phyloP scores from a whole-genome alignment of 2,329 filamentous ascomycete genomes.

The Nemania sp. region DNA sequence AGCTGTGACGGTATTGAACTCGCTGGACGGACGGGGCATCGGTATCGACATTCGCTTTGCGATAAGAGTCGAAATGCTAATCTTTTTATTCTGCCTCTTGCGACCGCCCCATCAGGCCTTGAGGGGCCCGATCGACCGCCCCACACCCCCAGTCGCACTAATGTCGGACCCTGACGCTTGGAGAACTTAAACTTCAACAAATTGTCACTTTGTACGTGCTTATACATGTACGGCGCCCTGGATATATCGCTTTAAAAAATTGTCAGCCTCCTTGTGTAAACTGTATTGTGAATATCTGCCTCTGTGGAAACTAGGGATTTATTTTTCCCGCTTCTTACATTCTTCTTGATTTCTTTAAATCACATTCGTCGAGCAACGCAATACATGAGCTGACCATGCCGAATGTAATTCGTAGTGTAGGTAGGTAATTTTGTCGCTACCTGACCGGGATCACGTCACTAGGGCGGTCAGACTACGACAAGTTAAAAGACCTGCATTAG shows the following conservation, averaged over 20 bases:
- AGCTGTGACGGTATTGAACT: not conserved
- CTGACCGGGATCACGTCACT: slow-evolving; percentile 23
- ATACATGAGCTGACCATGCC: no score
- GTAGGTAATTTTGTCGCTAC: slow-evolving; percentile 8
- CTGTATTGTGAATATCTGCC: no score
- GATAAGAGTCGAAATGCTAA: slow-evolving; percentile 28
- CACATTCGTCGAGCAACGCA: no score
- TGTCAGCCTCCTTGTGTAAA: no score
- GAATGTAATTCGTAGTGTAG: no score
- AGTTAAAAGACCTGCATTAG: slow-evolving; percentile 6
- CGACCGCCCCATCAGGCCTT: slow-evolving; percentile 28
- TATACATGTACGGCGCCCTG: no score
- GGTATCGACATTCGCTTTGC: slow-evolving; percentile 2
- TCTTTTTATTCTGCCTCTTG: slow-evolving; percentile 36
- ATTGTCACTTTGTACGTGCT: no score
- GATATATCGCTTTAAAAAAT: no score
- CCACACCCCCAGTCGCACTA: not conserved
- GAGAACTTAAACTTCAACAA: not conserved
- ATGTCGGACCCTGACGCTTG: not conserved
- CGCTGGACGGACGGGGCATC: slow-evolving; percentile 1
- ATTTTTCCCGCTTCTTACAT: no score
- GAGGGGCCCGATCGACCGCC: no score
- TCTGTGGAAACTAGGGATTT: no score
- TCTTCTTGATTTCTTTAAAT: no score
- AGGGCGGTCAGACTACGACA: slow-evolving; percentile 13